Percentiles rank a stretch among this genome's conserved stretches.
These are phyloP conservation scores for Paecilomyces dactylethromorphus DNA, from an alignment of 2,329 filamentous ascomycete genomes.

Conservation along the genomic window DNA sequence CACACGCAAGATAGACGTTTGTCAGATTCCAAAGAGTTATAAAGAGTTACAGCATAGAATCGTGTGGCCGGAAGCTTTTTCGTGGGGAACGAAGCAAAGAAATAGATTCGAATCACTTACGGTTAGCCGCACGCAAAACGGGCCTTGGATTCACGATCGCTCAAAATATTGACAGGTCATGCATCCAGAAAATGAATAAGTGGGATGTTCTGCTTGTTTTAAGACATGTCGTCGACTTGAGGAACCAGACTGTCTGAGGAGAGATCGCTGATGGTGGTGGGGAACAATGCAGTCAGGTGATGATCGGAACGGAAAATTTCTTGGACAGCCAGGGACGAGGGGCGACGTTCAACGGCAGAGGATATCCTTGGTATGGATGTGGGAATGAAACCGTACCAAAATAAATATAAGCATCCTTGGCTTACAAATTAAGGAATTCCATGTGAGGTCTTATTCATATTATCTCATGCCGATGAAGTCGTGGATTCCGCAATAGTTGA, in stretches of 20 bases:
- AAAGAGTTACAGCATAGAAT: background rate
- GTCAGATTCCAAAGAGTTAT: background rate
- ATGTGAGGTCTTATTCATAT: background rate
- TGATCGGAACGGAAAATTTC: background rate
- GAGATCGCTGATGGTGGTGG: background rate
- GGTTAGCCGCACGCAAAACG: background rate
- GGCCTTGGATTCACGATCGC: background rate
- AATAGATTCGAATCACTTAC: background rate
- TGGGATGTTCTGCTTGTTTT: background rate
- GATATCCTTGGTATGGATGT: background rate
- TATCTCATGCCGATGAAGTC: background rate
- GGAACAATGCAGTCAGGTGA: background rate
- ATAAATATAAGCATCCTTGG: background rate
- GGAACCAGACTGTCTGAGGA: background rate
- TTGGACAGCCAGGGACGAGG: background rate
- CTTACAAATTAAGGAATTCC: background rate
- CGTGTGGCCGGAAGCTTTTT: background rate
- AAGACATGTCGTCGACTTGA: background rate
- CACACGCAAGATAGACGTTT: background rate
- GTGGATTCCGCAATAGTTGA: background rate
- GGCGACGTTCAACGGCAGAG: background rate
- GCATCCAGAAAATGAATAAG: background rate
- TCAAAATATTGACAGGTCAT: background rate
- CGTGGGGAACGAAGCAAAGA: background rate
- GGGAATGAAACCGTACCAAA: background rate